phyloP scores from a whole-genome alignment of 495 filamentous ascomycete species.

The Daldinia decipiens region DNA sequence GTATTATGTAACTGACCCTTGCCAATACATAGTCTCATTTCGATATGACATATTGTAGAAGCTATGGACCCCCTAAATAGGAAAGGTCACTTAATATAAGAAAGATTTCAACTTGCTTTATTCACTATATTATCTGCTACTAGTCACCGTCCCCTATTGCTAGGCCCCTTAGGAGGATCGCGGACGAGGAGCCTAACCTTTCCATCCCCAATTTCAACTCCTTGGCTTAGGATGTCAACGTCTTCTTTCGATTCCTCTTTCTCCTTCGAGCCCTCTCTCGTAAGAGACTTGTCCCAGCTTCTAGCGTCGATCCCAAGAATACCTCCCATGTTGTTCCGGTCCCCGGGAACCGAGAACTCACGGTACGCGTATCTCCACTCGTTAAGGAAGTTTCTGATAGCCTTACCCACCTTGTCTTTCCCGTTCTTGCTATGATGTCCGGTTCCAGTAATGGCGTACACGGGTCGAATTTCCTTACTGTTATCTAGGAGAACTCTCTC shows the following conservation, averaged over 20 bases:
- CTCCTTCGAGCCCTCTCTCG: constrained; percentile 58
- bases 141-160: constrained; percentile 52
- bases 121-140: constrained; percentile 34
- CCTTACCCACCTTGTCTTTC: constrained; percentile 98
- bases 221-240: constrained; percentile 67
- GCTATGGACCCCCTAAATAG: background rate
- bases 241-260: constrained; percentile 65
- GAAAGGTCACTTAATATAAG: constrained; percentile 10
- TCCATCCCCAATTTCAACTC: constrained; percentile 67
- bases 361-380: constrained; percentile 96
- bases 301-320: constrained; percentile 93
- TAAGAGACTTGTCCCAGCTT: constrained; percentile 81
- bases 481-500: constrained; percentile 88
- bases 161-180: constrained; percentile 63
- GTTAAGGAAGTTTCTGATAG: constrained; percentile 87
- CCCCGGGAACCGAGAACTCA: constrained; percentile 95
- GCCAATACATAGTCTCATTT: background rate
- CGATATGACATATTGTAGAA: background rate
- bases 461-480: constrained; percentile 71
- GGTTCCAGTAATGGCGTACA: constrained; percentile 96
- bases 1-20: background rate
- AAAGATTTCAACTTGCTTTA: constrained; percentile 42
- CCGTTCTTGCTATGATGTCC: constrained; percentile 98
- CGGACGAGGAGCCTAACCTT: constrained; percentile 69
- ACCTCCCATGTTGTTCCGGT: constrained; percentile 88